phyloP scores from a whole-genome alignment of 2,329 filamentous ascomycete species.

The Leptographium radiaticola region DNA sequence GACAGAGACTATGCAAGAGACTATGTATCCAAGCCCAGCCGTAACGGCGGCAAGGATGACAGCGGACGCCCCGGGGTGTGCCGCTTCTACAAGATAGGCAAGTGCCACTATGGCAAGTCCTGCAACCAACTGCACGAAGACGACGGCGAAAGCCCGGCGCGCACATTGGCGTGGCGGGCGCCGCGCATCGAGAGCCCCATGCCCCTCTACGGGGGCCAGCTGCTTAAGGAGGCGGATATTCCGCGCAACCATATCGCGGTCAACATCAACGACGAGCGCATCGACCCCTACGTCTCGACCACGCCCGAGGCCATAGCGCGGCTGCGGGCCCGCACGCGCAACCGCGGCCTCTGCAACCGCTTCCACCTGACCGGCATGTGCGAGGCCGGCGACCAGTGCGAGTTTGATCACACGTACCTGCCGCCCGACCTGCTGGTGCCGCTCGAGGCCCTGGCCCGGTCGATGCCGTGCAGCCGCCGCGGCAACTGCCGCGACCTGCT shows the following conservation, averaged over 20 bases:
- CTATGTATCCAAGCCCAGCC: neutral
- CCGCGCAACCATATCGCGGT: conserved; percentile 16
- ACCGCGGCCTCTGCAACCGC: conserved; percentile 17
- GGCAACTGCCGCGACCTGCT: conserved; percentile 14
- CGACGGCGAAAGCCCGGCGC: neutral
- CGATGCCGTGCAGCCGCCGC: conserved; percentile 16
- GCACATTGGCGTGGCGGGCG: neutral
- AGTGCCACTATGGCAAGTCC: conserved; percentile 17
- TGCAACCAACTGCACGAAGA: conserved; percentile 17
- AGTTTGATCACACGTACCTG: conserved; percentile 17
- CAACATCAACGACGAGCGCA: conserved; percentile 16
- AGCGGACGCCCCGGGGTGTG: conserved; percentile 12
- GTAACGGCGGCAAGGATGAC: neutral
- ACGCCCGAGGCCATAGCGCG: conserved; percentile 8
- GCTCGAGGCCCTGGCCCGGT: conserved; percentile 16
- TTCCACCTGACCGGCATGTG: conserved; percentile 16
- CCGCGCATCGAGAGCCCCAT: neutral
- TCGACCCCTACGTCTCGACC: conserved; percentile 16
- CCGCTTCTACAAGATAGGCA: conserved; percentile 15
- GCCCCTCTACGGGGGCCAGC: neutral
- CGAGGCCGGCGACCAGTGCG: conserved; percentile 13
- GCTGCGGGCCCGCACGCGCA: conserved; percentile 12
- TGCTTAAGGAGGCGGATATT: conserved; percentile 9
- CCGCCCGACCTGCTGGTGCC: conserved; percentile 14
- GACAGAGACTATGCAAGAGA: too few relatives aligned